Base-by-base conservation (phyloP, 306 rosid species). In the Fragaria ananassa region DNA sequence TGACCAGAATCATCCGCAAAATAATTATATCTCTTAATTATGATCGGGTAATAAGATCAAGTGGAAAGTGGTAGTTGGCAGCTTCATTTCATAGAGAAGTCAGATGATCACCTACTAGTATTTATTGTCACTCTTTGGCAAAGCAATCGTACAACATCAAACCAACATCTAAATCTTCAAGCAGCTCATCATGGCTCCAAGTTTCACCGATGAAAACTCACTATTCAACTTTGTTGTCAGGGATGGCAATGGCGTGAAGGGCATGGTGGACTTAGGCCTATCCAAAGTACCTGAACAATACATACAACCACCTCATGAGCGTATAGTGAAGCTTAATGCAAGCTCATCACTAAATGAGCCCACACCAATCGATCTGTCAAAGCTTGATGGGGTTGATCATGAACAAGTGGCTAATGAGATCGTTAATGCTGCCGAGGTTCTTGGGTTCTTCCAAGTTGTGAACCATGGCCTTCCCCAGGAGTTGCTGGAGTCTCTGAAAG, bases 221-320 rank as follows among this genome's bases (percentile, higher is more conserved):
- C 85, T 88, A 6, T 87, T 81, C 68, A 72, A 87, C 69, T 89
- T 87, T 46, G 88, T 87, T 12, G 90, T 89, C 1, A 58, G 51
- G 78, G 88, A 85, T 61, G 93, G 96, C 31, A 76, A 91, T 70
- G 93, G 96, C 0, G 91, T 87, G 8, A 91, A 91, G 56, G 89
- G 96, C 25, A 41, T 88, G 49, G 84, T 82, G 35, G 96, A 91
- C 49, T 81, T 42, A 21, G 91, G 96, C 54, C 10, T 87, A 47
- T 67, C 77, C 10, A 68, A 64, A 25, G 96, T 88, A 12, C 96
- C 93, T 47, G 82, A 87, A 8, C 80, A 79, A 27, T 91, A 87
- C 84, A 83, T 87, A 19, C 90, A 87, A 79, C 90, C 90, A 27
- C 79, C 73, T 14, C 23, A 78, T 3, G 90, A 90, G 79, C 53